Evolutionary conservation across 2,329 filamentous ascomycete genomes (phyloP), one percentile per base, ranked within the genome.

Genomic region (Alternaria infectoria): DNA sequence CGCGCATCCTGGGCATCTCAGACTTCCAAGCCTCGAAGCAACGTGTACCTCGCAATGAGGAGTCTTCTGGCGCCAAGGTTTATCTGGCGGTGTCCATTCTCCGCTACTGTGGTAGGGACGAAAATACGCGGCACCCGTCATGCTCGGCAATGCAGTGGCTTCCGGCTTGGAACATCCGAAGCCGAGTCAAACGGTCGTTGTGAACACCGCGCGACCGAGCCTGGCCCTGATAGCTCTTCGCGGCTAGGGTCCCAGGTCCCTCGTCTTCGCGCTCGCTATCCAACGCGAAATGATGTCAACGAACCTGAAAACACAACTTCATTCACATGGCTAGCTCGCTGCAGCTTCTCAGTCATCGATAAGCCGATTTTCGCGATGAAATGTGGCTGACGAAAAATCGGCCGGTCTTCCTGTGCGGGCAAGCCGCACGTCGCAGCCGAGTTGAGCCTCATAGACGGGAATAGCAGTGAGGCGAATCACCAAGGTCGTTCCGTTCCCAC

Each of bases 101-200:
- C 49, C 55, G 44, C 45, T 23, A 40, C 36, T 40, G 8, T 10
- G 36, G 36, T 40, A 54, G 54, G 69, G 72, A 72, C 69, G 63
- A 70, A 73, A 66, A 59, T 52, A 40, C 32, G 61, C 70, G 67
- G 70, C 55, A 57, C 54, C 55, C 57, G 46, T 60, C 57, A 55
- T 36, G 54, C 61, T 74, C 72, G 70, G 71, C 54, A 64, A 49
- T 68, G 63, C 65, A 61, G 63, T 57, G 58, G 67, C 46, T 59
- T 71, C 69, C 59, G 69, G 64, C 63, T 68, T 66, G 54, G 56
- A 59, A 40, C 49, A 30, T 40, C 64, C 63, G 57, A 40, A 66
- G 50, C 60, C 64, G 54, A 50, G 23, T 36, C 32, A 32, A 51
- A 59, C 49, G 40, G 46, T 21, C 19, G 26, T 28, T 21, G 13